Evolutionary conservation across 2,329 filamentous ascomycete species (phyloP).

Genomic region (Aspergillus neotritici): DNA sequence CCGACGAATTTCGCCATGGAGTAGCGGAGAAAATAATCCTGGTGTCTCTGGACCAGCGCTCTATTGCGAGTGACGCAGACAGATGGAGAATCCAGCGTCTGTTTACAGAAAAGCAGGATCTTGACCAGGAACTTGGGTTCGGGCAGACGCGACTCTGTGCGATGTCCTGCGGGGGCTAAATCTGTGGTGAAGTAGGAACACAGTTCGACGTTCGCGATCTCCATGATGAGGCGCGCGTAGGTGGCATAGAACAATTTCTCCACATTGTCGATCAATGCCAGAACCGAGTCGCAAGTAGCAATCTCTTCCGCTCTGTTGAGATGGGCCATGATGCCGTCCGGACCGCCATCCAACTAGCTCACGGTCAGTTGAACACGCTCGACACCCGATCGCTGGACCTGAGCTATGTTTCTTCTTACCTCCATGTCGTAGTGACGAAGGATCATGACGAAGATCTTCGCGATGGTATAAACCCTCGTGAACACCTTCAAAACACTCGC

Average conservation of each 20-base stretch:
- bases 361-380: too few species aligned
- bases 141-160: slow-evolving; percentile 22
- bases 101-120: slow-evolving; percentile 31
- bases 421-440: slow-evolving; percentile 31
- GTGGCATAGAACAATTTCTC: slow-evolving; percentile 36
- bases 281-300: slow-evolving; percentile 22
- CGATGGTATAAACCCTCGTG: slow-evolving; percentile 30
- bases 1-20: slow-evolving; percentile 14
- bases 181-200: slow-evolving; percentile 27
- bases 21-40: slow-evolving; percentile 24
- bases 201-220: slow-evolving; percentile 33
- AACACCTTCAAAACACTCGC: slow-evolving; percentile 27
- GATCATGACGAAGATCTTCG: slow-evolving; percentile 30
- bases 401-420: slow-evolving; percentile 16
- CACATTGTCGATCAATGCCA: slow-evolving; percentile 27
- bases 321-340: slow-evolving; percentile 26
- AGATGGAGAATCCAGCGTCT: slow-evolving; percentile 23
- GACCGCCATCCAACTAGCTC: slow-evolving; percentile 26
- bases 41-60: slow-evolving; percentile 23
- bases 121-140: slow-evolving; percentile 31
- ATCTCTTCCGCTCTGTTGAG: slow-evolving; percentile 27
- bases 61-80: slow-evolving; percentile 25
- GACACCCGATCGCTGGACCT: not conserved
- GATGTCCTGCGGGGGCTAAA: slow-evolving; percentile 13
- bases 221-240: slow-evolving; percentile 33